Base-by-base conservation (phyloP, 2,329 filamentous ascomycete species). In the Uncinocarpus reesii region DNA sequence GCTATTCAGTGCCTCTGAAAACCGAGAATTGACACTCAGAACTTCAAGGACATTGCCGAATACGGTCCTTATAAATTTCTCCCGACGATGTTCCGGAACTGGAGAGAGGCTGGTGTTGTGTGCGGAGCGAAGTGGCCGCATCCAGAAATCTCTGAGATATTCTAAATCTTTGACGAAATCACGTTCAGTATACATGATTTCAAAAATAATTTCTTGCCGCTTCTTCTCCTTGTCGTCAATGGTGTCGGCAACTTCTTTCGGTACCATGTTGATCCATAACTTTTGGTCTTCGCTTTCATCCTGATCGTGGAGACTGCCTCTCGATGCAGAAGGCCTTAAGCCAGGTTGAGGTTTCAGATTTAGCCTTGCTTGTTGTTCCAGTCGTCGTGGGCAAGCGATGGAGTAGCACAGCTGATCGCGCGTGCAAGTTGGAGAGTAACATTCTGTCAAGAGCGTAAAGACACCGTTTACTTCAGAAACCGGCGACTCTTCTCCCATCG, bases 161-260 rank as follows among this genome's bases (percentile, higher is more conserved):
- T 98, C 92, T 59, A 98, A 73, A 66, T 98, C 92, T 71, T 98
- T 98, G 63, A 98, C 92, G 60, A 98, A 98, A 69, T 98, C 92
- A 57, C 92, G 80, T 65, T 98, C 92, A 0, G 92, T 98, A 69
- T 98, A 98, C 80, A 93, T 95, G 53, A 96, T 82, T 65, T 98
- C 92, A 4, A 90, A 95, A 52, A 98, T 95, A 57, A 98, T 86
- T 63, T 98, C 92, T 64, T 98, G 92, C 37, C 92, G 80, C 72
- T 96, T 96, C 80, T 95, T 93, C 66, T 98, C 92, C 56, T 79
- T 80, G 57, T 98, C 92, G 42, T 81, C 81, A 24, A 95, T 83
- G 61, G 83, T 86, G 57, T 96, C 89, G 0, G 89, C 88, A 49
- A 98, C 75, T 64, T 96, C 92, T 65, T 95, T 92, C 0, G 89